phyloP scores from a whole-genome alignment of 2,329 filamentous ascomycete genomes.

The Ascochyta viciae-villosae region DNA sequence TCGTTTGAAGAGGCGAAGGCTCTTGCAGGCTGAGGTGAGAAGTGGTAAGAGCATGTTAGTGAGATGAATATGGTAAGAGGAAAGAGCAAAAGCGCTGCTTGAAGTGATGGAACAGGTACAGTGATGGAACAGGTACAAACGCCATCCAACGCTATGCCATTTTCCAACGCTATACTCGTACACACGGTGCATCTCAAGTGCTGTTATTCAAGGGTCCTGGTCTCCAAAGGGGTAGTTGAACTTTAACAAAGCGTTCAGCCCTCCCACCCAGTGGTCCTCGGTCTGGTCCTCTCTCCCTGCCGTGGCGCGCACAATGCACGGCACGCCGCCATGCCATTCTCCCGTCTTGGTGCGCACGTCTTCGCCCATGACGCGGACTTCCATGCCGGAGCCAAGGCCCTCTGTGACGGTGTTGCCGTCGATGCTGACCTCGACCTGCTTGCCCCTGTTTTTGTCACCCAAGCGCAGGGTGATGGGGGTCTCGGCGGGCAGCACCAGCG shows the following conservation, averaged over 20 bases:
- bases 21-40: background rate
- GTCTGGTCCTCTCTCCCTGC: slow-evolving; percentile 52
- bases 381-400: slow-evolving; percentile 60
- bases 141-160: no score
- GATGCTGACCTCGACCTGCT: slow-evolving; percentile 59
- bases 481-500: slow-evolving; percentile 85
- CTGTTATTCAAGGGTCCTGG: slow-evolving; percentile 31
- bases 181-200: no score
- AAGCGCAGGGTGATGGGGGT: slow-evolving; percentile 83
- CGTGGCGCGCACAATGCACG: slow-evolving; percentile 79
- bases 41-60: no score
- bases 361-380: slow-evolving; percentile 89
- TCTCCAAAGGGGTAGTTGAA: slow-evolving; percentile 96
- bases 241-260: slow-evolving; percentile 89
- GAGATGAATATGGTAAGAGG: no score
- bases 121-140: no score
- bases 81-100: no score
- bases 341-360: slow-evolving; percentile 61
- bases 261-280: slow-evolving; percentile 96
- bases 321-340: slow-evolving; percentile 79
- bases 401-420: slow-evolving; percentile 55
- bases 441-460: slow-evolving; percentile 65
- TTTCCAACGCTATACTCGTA: no score
- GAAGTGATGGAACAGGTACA: no score
- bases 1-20: background rate